Evolutionary conservation across 1,284 basidiomycete genomes (phyloP).

Genomic region (Sporisorium iseilematis-ciliati): DNA sequence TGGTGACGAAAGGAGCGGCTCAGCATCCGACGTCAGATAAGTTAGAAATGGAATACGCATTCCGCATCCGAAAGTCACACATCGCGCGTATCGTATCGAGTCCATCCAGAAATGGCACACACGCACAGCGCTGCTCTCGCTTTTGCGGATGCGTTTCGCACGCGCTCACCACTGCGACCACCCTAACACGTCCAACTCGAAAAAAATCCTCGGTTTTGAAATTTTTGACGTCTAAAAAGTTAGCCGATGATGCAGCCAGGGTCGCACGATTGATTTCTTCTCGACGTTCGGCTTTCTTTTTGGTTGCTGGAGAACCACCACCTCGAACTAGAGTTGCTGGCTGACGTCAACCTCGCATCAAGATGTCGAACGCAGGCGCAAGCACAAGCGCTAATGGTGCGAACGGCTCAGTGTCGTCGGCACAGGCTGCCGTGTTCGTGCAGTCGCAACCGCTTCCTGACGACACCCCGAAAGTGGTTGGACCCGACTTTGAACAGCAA

Average conservation of each 20-base stretch:
- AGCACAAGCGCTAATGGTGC: slow-evolving; percentile 2
- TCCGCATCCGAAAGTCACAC: neutral
- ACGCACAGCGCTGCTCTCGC: neutral
- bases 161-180: no score
- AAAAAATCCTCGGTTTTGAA: neutral
- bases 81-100: neutral
- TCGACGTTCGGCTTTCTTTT: neutral
- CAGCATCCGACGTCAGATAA: slow-evolving; percentile 1
- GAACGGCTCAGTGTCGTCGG: slow-evolving; percentile 30
- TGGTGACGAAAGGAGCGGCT: neutral
- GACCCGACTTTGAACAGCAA: slow-evolving; percentile 85
- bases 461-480: slow-evolving; percentile 74
- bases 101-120: neutral
- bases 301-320: neutral
- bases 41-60: neutral
- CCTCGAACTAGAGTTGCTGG: neutral
- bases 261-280: slow-evolving; percentile 25
- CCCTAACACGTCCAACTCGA: neutral
- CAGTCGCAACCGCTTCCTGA: slow-evolving; percentile 53
- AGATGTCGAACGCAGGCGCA: slow-evolving; percentile 14
- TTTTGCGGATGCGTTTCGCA: neutral
- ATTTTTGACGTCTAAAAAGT: slow-evolving; percentile 15
- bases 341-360: neutral
- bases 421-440: slow-evolving; percentile 58
- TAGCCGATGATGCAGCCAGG: slow-evolving; percentile 27